Base-by-base conservation (phyloP, 2,329 filamentous ascomycete genomes). In the Emergomyces orientalis region DNA sequence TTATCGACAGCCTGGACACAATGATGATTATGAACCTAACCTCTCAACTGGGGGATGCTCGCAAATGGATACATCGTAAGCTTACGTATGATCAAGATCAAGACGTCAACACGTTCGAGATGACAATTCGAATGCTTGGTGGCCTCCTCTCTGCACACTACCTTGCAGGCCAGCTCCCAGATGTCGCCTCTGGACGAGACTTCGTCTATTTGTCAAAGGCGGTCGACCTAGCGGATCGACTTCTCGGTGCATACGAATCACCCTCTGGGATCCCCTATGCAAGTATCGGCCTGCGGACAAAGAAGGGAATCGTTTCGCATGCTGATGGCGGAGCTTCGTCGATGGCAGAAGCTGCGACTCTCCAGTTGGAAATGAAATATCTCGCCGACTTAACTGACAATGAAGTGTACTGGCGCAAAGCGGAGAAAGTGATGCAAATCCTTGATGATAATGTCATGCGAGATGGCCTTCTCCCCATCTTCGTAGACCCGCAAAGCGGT, bases 11-110 rank as follows among this genome's bases (percentile, higher is more conserved):
- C 17, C 80, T 99, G 66, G 94, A 99, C 75, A 99, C 94, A 0
- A 85, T 97, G 82, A 99, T 99, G 79, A 81, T 99, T 65, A 99
- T 99, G 94, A 97, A 97, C 74, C 81, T 96, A 67, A 97, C 93
- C 19, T 88, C 86, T 41, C 87, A 92, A 65, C 82, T 99, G 47
- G 83, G 86, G 39, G 86, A 94, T 71, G 93, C 94, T 39, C 84
- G 93, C 62, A 85, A 96, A 72, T 99, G 94, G 94, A 86, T 99
- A 57, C 82, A 89, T 1, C 87, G 85, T 4, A 86, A 86, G 6
- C 77, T 97, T 66, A 87, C 86, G 11, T 99, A 95, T 77, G 87
- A 97, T 65, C 91, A 96, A 75, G 83, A 97, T 70, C 91, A 97
- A 74, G 91, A 97, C 73, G 93, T 99, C 63, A 97, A 91, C 75